Conservation (phyloP, 2,329 filamentous ascomycete species). For the Orbilia oligospora region DNA sequence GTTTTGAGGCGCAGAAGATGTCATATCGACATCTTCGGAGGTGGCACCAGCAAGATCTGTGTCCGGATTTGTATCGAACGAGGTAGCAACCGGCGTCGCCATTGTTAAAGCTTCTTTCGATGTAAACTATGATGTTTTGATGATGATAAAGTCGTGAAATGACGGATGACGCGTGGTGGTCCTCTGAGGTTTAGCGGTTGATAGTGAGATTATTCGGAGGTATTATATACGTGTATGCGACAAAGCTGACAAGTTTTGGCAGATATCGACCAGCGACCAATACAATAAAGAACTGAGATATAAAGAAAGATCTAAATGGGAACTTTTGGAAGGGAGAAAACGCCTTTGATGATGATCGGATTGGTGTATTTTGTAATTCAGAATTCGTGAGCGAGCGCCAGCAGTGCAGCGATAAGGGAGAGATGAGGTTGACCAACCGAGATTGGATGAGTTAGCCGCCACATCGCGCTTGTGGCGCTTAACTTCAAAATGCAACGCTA, state of each 20-base stretch:
- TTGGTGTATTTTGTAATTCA: not conserved
- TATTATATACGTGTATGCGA: conserved; percentile 8
- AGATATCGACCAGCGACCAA: conserved; percentile 22
- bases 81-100: conserved; percentile 55
- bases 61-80: conserved; percentile 59
- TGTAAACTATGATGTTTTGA: not conserved
- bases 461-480: conserved; percentile 3
- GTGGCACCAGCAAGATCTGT: conserved; percentile 41
- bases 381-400: not conserved
- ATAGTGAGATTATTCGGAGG: conserved; percentile 4
- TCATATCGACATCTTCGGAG: conserved; percentile 59
- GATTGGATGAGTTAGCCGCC: conserved; percentile 15
- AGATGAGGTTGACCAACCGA: conserved; percentile 28
- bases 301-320: conserved; percentile 19
- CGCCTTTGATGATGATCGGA: conserved; percentile 25
- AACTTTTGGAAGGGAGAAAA: conserved; percentile 20
- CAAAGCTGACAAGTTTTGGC: not conserved
- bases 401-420: conserved; percentile 24
- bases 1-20: conserved; percentile 36
- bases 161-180: conserved; percentile 5
- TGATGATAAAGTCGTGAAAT: not conserved
- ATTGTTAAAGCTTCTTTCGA: conserved; percentile 7
- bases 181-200: not conserved
- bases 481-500: conserved; percentile 18
- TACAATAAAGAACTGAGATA: not conserved